These are phyloP conservation scores for Salvia sclarea DNA, from an alignment of 305 asterid genomes.

Conservation along the genomic window DNA sequence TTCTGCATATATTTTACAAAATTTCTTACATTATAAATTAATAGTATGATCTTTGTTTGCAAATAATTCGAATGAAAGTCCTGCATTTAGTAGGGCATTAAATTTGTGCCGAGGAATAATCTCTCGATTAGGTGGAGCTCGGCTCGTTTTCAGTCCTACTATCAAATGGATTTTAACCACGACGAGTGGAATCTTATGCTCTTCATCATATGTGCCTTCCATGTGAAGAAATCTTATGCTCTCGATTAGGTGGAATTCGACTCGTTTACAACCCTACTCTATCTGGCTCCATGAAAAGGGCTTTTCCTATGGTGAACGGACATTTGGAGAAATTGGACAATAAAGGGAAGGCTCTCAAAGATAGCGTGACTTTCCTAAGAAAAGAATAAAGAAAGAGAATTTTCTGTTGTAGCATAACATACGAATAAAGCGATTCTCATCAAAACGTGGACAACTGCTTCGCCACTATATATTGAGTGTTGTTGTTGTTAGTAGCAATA, in stretches of 20 bases:
- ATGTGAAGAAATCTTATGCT: constrained; percentile 22
- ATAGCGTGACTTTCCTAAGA: neutral
- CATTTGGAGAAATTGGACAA: constrained; percentile 9
- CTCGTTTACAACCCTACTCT: no score
- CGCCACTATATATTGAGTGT: neutral
- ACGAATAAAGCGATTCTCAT: constrained; percentile 20
- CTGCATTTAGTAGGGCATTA: neutral
- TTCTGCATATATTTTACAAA: neutral
- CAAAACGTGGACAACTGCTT: constrained; percentile 9
- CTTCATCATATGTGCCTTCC: constrained; percentile 19
- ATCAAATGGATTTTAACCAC: neutral
- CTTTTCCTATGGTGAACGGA: neutral
- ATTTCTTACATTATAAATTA: neutral
- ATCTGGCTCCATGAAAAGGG: neutral
- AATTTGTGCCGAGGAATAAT: neutral
- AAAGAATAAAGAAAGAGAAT: constrained; percentile 26
- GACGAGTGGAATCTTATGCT: constrained; percentile 33
- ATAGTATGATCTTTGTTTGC: neutral
- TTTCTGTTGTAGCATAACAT: constrained; percentile 5
- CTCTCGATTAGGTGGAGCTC: neutral
- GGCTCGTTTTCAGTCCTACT: neutral
- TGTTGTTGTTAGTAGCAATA: neutral
- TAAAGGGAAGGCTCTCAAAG: neutral
- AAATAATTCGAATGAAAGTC: neutral
- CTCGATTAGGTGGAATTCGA: no score